phyloP scores from a whole-genome alignment of 2,329 filamentous ascomycete species.

The Sodiomyces alkalinus region DNA sequence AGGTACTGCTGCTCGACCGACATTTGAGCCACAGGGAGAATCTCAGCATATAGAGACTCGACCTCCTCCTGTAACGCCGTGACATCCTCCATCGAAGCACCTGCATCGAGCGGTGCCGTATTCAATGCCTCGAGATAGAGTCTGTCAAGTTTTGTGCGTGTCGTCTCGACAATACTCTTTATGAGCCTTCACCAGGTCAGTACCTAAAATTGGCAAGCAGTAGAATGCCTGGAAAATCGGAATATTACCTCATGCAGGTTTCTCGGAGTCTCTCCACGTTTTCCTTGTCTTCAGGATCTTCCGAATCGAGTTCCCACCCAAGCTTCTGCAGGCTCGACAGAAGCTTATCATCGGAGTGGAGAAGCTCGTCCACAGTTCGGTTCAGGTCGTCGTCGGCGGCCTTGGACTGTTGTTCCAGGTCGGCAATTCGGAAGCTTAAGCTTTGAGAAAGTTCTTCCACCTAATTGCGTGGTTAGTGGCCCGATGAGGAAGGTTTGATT shows the following conservation, averaged over 20 bases:
- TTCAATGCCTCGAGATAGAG: slow-evolving; percentile 34
- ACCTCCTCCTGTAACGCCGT: slow-evolving; percentile 45
- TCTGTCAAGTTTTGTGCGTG: slow-evolving; percentile 39
- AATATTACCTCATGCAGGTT: slow-evolving; percentile 34
- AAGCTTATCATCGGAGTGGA: slow-evolving; percentile 50
- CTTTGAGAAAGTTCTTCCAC: slow-evolving; percentile 31
- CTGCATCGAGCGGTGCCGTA: slow-evolving; percentile 7
- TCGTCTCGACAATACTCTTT: slow-evolving; percentile 38
- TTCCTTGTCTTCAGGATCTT: slow-evolving; percentile 34
- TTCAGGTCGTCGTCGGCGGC: slow-evolving; percentile 27
- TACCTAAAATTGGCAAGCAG: too few species aligned
- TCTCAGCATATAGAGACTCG: slow-evolving; percentile 54
- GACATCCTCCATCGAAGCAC: slow-evolving; percentile 23
- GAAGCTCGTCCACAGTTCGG: slow-evolving; percentile 29
- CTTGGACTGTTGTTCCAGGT: slow-evolving; percentile 35
- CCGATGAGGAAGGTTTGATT: not conserved
- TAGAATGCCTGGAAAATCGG: too few species aligned
- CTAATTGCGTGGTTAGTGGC: slow-evolving; percentile 12
- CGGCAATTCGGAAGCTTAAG: slow-evolving; percentile 28
- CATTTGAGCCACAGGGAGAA: slow-evolving; percentile 56
- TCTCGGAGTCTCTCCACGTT: slow-evolving; percentile 43
- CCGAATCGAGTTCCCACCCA: slow-evolving; percentile 40
- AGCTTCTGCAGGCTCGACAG: slow-evolving; percentile 51
- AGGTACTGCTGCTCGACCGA: slow-evolving; percentile 52
- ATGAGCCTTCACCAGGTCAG: slow-evolving; percentile 26